These are phyloP conservation scores for Plenodomus lindquistii DNA, from an alignment of 2,329 filamentous ascomycete genomes.

Conservation along the genomic window DNA sequence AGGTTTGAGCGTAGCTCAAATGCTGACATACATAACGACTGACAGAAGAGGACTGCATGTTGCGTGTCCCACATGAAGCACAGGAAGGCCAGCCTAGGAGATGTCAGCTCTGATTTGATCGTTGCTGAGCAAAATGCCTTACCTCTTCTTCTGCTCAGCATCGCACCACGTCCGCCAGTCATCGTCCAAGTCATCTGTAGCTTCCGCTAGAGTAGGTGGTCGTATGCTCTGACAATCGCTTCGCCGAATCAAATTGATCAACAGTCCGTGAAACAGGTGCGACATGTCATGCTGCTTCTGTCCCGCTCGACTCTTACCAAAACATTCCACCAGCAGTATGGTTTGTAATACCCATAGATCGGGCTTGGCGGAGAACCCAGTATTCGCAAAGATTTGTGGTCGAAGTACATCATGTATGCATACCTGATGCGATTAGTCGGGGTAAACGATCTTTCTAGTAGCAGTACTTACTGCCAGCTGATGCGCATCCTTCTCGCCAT, in stretches of 20 bases:
- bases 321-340: constrained; percentile 66
- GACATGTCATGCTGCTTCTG: constrained; percentile 67
- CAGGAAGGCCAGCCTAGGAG: constrained; percentile 55
- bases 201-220: constrained; percentile 41
- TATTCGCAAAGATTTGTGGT: constrained; percentile 62
- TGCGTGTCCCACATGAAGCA: constrained; percentile 71
- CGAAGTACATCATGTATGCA: constrained; percentile 65
- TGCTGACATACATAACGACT: constrained; percentile 68
- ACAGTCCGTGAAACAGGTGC: constrained; percentile 61
- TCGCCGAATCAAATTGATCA: constrained; percentile 59
- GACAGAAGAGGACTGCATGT: constrained; percentile 67
- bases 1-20: constrained; percentile 63
- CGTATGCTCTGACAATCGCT: constrained; percentile 56
- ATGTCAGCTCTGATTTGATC: not conserved
- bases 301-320: constrained; percentile 65
- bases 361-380: constrained; percentile 61
- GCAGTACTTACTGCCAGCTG: constrained; percentile 54
- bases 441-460: not conserved
- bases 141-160: constrained; percentile 63
- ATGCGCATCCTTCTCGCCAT: constrained; percentile 62
- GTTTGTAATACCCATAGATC: constrained; percentile 65
- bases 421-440: constrained; percentile 38
- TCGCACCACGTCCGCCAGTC: constrained; percentile 60
- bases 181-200: constrained; percentile 47
- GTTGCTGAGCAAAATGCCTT: not conserved